Conservation (phyloP, 2,329 filamentous ascomycete genomes). For the Sporothrix pseudoabietina region DNA sequence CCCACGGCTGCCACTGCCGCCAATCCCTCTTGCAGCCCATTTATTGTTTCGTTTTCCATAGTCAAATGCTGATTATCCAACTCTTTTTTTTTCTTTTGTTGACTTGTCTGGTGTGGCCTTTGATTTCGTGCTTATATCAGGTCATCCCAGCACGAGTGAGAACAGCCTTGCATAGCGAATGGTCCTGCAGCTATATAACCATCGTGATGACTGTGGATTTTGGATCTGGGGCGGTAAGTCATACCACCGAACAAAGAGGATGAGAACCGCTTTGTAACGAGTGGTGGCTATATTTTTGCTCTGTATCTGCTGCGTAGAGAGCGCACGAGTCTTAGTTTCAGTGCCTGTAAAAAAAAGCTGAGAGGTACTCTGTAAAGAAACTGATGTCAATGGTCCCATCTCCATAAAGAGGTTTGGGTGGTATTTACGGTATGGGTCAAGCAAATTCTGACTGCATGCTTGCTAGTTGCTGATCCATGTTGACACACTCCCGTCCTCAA, state of each 20-base stretch:
- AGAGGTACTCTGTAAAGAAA: not conserved
- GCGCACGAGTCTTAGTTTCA: not conserved
- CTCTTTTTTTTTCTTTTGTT: not conserved
- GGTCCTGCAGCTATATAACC: not conserved
- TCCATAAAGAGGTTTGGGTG: not conserved
- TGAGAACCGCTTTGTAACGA: not conserved
- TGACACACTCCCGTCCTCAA: not conserved
- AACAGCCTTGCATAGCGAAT: not conserved
- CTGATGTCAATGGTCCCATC: not conserved
- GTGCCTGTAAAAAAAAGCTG: not conserved
- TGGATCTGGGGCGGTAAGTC: not conserved
- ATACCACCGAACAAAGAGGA: not conserved
- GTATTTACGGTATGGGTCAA: not conserved
- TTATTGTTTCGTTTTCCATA: conserved; percentile 4
- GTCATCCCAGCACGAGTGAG: not conserved
- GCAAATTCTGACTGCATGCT: conserved; percentile 12
- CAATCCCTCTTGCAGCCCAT: not conserved
- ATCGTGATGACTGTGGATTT: not conserved
- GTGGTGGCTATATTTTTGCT: not conserved
- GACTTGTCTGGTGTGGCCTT: not conserved
- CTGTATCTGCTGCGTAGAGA: not conserved
- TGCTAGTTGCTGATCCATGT: not conserved
- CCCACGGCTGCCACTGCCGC: not conserved
- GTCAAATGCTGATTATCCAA: not conserved
- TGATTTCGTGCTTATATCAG: not conserved